Conservation (phyloP, 148 eudicot species). For the Persicaria tinctoria region DNA sequence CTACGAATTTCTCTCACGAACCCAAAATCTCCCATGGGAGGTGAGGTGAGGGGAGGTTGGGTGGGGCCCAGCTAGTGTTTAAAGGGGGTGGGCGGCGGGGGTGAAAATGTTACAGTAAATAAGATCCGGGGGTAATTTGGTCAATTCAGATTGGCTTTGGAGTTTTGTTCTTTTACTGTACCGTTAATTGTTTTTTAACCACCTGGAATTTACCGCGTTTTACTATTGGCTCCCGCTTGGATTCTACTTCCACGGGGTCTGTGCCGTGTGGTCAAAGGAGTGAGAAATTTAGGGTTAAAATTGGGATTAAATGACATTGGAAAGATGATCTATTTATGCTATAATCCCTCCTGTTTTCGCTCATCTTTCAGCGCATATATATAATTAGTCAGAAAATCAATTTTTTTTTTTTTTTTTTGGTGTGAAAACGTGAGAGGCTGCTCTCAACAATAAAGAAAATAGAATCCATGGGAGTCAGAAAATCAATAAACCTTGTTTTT, state of each 20-base stretch:
- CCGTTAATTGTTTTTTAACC: background rate
- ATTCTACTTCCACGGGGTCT: no score
- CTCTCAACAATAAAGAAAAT: no score
- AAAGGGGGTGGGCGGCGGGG: background rate
- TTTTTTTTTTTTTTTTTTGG: no score
- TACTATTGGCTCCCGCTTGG: background rate
- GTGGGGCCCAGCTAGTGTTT: background rate
- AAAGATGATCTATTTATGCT: no score
- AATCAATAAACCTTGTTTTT: no score
- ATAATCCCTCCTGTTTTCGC: no score
- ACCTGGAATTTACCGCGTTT: background rate
- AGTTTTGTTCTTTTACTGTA: slow-evolving; percentile 5
- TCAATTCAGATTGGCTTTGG: background rate
- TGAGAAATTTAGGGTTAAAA: background rate
- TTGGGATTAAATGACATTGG: no score
- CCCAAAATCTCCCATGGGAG: background rate
- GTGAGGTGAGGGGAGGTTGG: background rate
- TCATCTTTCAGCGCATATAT: no score
- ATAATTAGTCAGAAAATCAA: no score
- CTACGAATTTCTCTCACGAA: background rate
- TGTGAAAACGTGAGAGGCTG: no score
- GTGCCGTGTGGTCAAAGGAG: background rate
- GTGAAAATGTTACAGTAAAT: background rate
- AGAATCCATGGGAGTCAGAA: no score
- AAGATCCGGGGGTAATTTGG: background rate